Evolutionary conservation across 768 basidiomycete genomes (phyloP).

Genomic region (Termitomyces bulborhizus): DNA sequence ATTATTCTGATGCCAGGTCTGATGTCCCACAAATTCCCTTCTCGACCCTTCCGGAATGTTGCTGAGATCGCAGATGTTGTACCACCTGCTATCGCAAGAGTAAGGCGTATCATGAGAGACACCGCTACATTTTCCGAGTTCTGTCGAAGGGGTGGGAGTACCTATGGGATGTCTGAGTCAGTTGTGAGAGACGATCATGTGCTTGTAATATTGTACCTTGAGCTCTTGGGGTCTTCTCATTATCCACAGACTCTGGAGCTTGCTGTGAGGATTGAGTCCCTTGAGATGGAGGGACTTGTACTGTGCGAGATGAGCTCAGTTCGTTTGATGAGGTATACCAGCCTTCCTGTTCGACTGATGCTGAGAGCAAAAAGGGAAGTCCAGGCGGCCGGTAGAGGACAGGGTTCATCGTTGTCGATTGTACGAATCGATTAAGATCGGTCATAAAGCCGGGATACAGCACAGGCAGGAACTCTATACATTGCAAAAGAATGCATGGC

Average conservation of each 20-base stretch:
- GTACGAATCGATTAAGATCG: neutral
- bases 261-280: neutral
- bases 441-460: neutral
- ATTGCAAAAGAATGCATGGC: conserved; percentile 7
- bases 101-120: neutral
- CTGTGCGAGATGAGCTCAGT: neutral
- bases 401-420: neutral
- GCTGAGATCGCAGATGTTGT: neutral
- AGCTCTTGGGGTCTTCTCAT: no score
- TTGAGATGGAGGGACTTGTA: neutral
- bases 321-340: neutral
- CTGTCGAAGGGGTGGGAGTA: neutral
- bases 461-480: conserved; percentile 1
- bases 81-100: neutral
- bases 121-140: no score
- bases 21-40: neutral
- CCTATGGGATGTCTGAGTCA: neutral
- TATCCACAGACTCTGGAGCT: no score
- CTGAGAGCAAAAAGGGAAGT: neutral
- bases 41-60: neutral
- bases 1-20: conserved; percentile 3
- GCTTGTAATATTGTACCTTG: neutral
- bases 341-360: neutral
- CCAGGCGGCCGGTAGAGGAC: neutral
- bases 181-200: neutral